Base-by-base conservation (phyloP, 371 early-diverging fungal species). In the Apophysomyces trapeziformis region DNA sequence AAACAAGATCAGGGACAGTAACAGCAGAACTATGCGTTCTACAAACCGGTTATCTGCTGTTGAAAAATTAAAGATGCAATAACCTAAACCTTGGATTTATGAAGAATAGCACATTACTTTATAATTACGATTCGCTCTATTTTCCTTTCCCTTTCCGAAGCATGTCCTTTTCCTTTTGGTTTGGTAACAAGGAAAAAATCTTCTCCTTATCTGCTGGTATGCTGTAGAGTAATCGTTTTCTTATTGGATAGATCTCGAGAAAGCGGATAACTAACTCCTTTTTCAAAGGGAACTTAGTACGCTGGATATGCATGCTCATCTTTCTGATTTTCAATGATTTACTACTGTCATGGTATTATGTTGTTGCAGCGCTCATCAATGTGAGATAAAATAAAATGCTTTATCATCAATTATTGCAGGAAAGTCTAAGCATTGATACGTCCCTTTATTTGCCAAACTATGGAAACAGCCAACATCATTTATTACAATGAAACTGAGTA, bases 151-250 rank as follows among this genome's bases (percentile, higher is more conserved):
- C 41, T 41, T 60, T 38, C 16, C 7, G 18, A 16, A 3, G 60
- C 41, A 50, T 21, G n/a, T 1, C 32, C 46, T 13, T 45, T 50
- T 50, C 54, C 9, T 50, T 16, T 50, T 50, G 21, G 54, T 50
- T 16, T 21, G n/a, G 21, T 18, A 50, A 9, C 54, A 50, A 50
- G n/a, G 21, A 50, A 50, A 5, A 13, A 45, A 45, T 45, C 16
- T 45, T 50, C 54, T 50, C 54, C 54, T 26, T 50, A 50, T 50
- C 54, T 50, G 54, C 21, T 26, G 21, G 54, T 6, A 50, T 21
- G 21, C 54, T 50, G 21, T 26, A 26, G 0, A 50, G 21, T 26
- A 26, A 50, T 50, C 54, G 54, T 50, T 50, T 50, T 26, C 54
- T 50, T 0, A 18, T 21, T 11, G 18, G 21, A 26, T 26, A 26